A percentile compares a stretch with the other conserved stretches of the same genome.
Evolutionary conservation across 2,329 filamentous ascomycete species (phyloP).

Genomic region (Xylariaceae sp.): DNA sequence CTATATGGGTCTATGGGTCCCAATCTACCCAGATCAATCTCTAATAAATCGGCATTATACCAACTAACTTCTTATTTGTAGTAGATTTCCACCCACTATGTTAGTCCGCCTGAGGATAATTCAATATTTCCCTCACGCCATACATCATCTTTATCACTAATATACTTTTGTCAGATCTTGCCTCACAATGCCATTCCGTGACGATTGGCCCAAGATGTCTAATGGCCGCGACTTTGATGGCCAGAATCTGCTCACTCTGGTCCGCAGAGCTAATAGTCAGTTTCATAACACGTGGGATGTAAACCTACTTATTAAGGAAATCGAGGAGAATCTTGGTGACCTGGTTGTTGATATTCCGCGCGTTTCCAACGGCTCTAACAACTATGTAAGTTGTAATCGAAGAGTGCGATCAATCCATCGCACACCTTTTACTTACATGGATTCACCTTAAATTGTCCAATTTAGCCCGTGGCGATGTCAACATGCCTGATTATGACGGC

Average conservation of each 20-base stretch:
- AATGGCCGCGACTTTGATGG: conserved; percentile 4
- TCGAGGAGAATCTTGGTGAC: background rate
- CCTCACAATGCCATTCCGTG: background rate
- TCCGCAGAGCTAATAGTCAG: background rate
- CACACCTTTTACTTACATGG: background rate
- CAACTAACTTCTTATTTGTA: too few relatives aligned
- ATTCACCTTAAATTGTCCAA: background rate
- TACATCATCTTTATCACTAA: too few relatives aligned
- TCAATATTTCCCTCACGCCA: too few relatives aligned
- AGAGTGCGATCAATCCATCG: too few relatives aligned
- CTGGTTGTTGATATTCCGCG: background rate
- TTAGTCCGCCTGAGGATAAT: too few relatives aligned
- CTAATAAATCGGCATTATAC: too few relatives aligned
- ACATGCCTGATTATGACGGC: conserved; percentile 5
- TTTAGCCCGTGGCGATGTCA: background rate
- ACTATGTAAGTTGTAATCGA: conserved; percentile 2
- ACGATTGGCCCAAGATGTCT: conserved; percentile 6
- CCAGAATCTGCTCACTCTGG: background rate
- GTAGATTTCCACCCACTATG: too few relatives aligned
- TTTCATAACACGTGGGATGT: background rate
- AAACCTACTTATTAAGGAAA: conserved; percentile 6
- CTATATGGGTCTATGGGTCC: too few relatives aligned
- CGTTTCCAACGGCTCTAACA: conserved; percentile 2
- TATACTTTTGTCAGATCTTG: too few relatives aligned
- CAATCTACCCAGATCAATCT: too few relatives aligned